phyloP scores from a whole-genome alignment of 768 basidiomycete species.

The Boletus vermiculosoides region DNA sequence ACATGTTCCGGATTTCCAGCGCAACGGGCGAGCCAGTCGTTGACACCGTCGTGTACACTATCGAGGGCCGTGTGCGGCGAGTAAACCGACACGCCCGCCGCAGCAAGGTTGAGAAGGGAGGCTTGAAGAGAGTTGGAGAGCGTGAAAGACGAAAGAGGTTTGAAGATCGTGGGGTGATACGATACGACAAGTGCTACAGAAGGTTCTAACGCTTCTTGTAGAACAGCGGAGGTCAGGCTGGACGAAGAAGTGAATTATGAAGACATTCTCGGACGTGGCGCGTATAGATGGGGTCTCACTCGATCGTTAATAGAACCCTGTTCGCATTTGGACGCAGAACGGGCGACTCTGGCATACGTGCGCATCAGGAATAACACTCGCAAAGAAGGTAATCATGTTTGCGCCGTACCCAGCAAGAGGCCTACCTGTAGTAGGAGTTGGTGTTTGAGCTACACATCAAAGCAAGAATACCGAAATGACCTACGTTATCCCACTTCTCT shows the following conservation, averaged over 20 bases:
- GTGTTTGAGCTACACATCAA: constrained; percentile 5
- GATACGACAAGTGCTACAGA: constrained; percentile 68
- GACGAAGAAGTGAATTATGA: constrained; percentile 23
- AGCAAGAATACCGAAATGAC: constrained; percentile 27
- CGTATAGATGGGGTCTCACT: constrained; percentile 42
- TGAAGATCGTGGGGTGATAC: constrained; percentile 88
- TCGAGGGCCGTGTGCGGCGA: constrained; percentile 89
- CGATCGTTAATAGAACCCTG: constrained; percentile 65
- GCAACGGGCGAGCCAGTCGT: constrained; percentile 80
- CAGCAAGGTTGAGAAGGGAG: constrained; percentile 76
- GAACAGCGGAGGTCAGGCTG: constrained; percentile 73
- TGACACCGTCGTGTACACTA: constrained; percentile 78
- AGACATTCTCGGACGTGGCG: constrained; percentile 2
- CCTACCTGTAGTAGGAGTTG: constrained; percentile 52
- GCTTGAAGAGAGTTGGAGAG: constrained; percentile 75
- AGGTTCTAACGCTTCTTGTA: constrained; percentile 61
- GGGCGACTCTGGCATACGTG: constrained; percentile 49
- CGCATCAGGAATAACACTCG: constrained; percentile 2
- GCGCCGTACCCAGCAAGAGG: constrained; percentile 59
- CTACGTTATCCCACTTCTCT: constrained; percentile 93
- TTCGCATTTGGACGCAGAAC: constrained; percentile 44
- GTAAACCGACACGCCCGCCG: constrained; percentile 83
- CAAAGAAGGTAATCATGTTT: constrained; percentile 1
- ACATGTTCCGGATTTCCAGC: constrained; percentile 37
- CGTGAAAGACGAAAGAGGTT: constrained; percentile 70